Evolutionary conservation across 2,329 filamentous ascomycete genomes (phyloP), one percentile per base, ranked within the genome.

Genomic region (Hawksworthiomyces lignivorus): DNA sequence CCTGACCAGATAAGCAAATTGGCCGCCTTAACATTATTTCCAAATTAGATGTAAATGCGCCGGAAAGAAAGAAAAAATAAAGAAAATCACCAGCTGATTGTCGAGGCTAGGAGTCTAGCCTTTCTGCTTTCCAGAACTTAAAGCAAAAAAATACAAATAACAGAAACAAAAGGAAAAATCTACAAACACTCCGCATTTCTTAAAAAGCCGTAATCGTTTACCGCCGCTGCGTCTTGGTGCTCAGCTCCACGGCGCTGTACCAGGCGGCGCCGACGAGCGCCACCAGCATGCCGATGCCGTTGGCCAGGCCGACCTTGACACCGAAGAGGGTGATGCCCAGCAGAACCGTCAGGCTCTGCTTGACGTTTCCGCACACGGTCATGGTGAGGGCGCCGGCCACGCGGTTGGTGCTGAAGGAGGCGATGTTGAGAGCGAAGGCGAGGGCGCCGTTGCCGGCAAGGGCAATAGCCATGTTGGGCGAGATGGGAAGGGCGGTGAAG

Each of bases 321-420:
- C 71, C 64, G 54, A 75, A 76, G 39, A 75, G 59, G 30, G 68
- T 57, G 28, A 75, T 72, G 28, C 72, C 72, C 24, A 76, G 58
- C 28, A 72, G 57, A 12, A 77, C 71, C 1, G 73, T 76, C 36
- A 75, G 55, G 48, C 70, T 71, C 53, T 76, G 73, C 62, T 77
- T 77, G 41, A 77, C 57, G 52, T 77, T 77, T 39, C 70, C 73
- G 45, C 72, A 74, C 5, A 77, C 71, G 6, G 72, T 73, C 68
- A 77, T 76, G 29, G 72, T 77, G 41, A 77, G 56, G 20, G 73
- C 72, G 36, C 73, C 73, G 5, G 72, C 67, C 30, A 70, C 60
- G 57, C 74, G 74, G 57, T 77, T 77, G 39, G 73, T 73, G 45
- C 69, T 68, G 57, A 77, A 76, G 5, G 69, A 74, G 24, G 71